A percentile compares a stretch with the other conserved stretches of the same genome.
Conservation (phyloP, 2,329 filamentous ascomycete genomes). For the Pseudogymnoascus sp. region DNA sequence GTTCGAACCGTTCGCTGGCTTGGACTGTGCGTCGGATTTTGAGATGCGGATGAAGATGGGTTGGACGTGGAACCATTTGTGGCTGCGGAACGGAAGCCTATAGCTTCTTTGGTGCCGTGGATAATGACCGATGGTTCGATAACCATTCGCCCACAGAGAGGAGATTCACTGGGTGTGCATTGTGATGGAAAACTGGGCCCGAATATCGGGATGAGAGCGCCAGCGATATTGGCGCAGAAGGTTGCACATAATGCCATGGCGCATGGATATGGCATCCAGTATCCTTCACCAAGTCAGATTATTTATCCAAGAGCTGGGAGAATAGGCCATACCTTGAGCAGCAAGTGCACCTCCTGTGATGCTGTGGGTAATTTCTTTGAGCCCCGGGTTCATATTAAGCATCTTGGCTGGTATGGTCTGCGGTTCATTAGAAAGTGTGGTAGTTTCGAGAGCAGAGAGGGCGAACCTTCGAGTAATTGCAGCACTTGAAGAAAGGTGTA, state of each 20-base stretch:
- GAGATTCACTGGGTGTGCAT: slow-evolving; percentile 60
- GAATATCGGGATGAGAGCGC: slow-evolving; percentile 84
- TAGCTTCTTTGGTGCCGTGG: slow-evolving; percentile 46
- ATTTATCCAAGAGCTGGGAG: slow-evolving; percentile 5
- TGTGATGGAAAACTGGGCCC: slow-evolving; percentile 70
- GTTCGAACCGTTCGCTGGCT: slow-evolving; percentile 2
- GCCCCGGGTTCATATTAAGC: slow-evolving; percentile 67
- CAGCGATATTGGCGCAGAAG: slow-evolving; percentile 80
- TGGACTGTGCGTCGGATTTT: slow-evolving; percentile 11
- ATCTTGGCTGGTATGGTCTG: slow-evolving; percentile 88
- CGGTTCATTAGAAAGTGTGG: slow-evolving; percentile 13
- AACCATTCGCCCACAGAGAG: slow-evolving; percentile 60
- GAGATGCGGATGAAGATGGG: slow-evolving; percentile 21
- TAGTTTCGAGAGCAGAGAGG: slow-evolving; percentile 6
- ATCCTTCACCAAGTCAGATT: slow-evolving; percentile 53
- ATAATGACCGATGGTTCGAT: slow-evolving; percentile 54
- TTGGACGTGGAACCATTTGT: background rate
- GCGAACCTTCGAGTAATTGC: slow-evolving; percentile 76
- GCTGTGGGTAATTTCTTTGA: slow-evolving; percentile 85
- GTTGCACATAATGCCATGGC: slow-evolving; percentile 82
- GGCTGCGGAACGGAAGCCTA: slow-evolving; percentile 32
- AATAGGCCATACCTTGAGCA: slow-evolving; percentile 64
- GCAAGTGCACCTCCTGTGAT: slow-evolving; percentile 88
- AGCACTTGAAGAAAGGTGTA: slow-evolving; percentile 90
- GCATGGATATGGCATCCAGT: slow-evolving; percentile 91